Percentiles rank a stretch among this genome's conserved stretches.
These are phyloP conservation scores for Volutella citrinella DNA, from an alignment of 2,329 filamentous ascomycete species.

Conservation along the genomic window DNA sequence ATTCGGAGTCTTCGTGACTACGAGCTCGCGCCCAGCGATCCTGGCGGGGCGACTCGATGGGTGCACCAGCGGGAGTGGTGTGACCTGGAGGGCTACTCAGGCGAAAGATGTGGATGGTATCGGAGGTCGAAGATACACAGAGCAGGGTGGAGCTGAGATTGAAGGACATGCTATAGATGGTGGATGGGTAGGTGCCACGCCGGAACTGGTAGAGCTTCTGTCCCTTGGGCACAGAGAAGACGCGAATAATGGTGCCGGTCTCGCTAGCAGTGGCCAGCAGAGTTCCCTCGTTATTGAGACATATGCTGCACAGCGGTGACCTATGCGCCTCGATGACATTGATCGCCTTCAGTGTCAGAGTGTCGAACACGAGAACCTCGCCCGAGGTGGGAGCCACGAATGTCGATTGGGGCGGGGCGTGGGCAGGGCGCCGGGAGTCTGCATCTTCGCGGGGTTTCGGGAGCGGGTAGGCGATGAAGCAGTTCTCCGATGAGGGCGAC, in stretches of 20 bases:
- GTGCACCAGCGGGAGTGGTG: slow-evolving; percentile 32
- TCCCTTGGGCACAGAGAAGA: slow-evolving; percentile 87
- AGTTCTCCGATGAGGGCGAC: slow-evolving; percentile 91
- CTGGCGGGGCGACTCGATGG: slow-evolving; percentile 41
- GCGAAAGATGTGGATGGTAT: slow-evolving; percentile 96
- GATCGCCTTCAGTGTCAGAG: slow-evolving; percentile 82
- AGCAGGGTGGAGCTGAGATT: slow-evolving; percentile 90
- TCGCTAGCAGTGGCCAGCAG: slow-evolving; percentile 92
- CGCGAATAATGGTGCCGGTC: slow-evolving; percentile 94
- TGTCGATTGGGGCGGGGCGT: slow-evolving; percentile 77
- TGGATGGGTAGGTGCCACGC: slow-evolving; percentile 89
- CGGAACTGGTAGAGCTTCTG: slow-evolving; percentile 96
- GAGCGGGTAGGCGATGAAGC: slow-evolving; percentile 90
- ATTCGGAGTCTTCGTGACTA: slow-evolving; percentile 47
- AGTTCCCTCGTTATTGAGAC: slow-evolving; percentile 89
- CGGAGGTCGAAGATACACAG: slow-evolving; percentile 92
- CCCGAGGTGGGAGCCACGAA: slow-evolving; percentile 84
- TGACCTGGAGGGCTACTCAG: slow-evolving; percentile 52
- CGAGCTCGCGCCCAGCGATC: slow-evolving; percentile 53
- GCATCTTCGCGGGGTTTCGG: slow-evolving; percentile 67
- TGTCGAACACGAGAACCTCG: slow-evolving; percentile 90
- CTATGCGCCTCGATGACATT: slow-evolving; percentile 96
- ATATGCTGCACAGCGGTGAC: slow-evolving; percentile 84
- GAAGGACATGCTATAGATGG: slow-evolving; percentile 99
- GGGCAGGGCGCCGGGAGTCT: slow-evolving; percentile 62